These are phyloP conservation scores for Cyberlindnera misumaiensis DNA, from an alignment of 805 yeast genomes.

Conservation along the genomic window DNA sequence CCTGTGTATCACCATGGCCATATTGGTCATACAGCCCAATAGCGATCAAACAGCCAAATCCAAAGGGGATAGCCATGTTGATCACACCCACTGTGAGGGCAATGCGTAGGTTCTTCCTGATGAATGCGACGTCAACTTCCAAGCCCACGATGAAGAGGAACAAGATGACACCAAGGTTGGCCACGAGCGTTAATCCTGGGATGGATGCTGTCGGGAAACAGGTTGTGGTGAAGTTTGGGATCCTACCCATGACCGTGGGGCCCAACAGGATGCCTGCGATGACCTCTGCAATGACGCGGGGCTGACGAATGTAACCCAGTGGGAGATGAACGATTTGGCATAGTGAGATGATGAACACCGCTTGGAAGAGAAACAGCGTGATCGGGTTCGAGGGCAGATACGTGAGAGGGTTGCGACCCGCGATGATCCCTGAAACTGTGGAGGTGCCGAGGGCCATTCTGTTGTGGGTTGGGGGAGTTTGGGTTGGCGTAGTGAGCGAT, in stretches of 20 bases:
- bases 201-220: slow-evolving; percentile 62
- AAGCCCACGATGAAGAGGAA: slow-evolving; percentile 72
- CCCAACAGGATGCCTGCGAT: slow-evolving; percentile 70
- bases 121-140: slow-evolving; percentile 66
- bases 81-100: slow-evolving; percentile 65
- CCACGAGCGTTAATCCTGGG: slow-evolving; percentile 57
- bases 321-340: slow-evolving; percentile 60
- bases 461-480: no score
- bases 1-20: slow-evolving; percentile 21
- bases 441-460: neutral
- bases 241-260: slow-evolving; percentile 66
- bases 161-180: slow-evolving; percentile 69
- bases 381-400: slow-evolving; percentile 54
- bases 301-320: slow-evolving; percentile 57
- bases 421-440: slow-evolving; percentile 58
- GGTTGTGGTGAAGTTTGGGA: slow-evolving; percentile 56
- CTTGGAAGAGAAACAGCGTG: slow-evolving; percentile 66
- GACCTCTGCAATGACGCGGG: slow-evolving; percentile 78
- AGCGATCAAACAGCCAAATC: slow-evolving; percentile 67
- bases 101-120: slow-evolving; percentile 49
- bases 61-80: slow-evolving; percentile 76
- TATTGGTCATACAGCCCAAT: slow-evolving; percentile 42
- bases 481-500: no score
- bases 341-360: slow-evolving; percentile 49
- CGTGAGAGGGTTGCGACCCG: slow-evolving; percentile 64